phyloP scores from a whole-genome alignment of 306 rosid genomes.

The Rubus parviflorus region DNA sequence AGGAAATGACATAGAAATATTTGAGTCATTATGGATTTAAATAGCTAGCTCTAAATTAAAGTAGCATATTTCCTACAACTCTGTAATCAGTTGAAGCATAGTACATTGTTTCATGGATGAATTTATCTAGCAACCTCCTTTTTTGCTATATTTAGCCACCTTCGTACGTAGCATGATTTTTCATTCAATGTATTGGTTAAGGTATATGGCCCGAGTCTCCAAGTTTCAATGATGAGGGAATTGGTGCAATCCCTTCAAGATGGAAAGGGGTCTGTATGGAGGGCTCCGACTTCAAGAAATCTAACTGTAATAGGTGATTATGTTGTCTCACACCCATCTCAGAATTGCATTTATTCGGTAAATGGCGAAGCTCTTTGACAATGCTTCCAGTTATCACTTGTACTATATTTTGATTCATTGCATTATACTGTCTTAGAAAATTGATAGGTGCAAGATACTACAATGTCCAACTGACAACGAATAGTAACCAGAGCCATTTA shows the following conservation, averaged over 20 bases:
- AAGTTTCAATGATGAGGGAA: slow-evolving; percentile 70
- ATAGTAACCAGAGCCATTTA: slow-evolving; percentile 33
- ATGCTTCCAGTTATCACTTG: not conserved
- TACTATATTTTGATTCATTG: not conserved
- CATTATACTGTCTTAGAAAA: slow-evolving; percentile 46
- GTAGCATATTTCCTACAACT: not conserved
- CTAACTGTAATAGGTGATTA: slow-evolving; percentile 81
- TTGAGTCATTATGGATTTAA: not conserved
- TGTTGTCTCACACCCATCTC: not conserved
- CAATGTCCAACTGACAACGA: slow-evolving; percentile 19
- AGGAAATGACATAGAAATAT: too few species aligned
- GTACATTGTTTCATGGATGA: not conserved
- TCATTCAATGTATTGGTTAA: slow-evolving; percentile 21
- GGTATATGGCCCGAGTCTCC: slow-evolving; percentile 98
- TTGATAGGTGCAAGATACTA: slow-evolving; percentile 96
- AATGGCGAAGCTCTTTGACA: not conserved
- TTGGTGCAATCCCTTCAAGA: slow-evolving; percentile 71
- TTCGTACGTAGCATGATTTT: not conserved
- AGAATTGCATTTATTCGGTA: not conserved
- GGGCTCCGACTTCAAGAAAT: slow-evolving; percentile 73
- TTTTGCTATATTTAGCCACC: too few species aligned
- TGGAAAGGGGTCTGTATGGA: slow-evolving; percentile 96
- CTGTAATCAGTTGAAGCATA: not conserved
- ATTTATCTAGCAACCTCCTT: not conserved
- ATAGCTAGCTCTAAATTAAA: not conserved